Evolutionary conservation across 1,139 yeast species (phyloP), one percentile per base, ranked within the genome.

Genomic region (Debaryomycetaceae sp.): DNA sequence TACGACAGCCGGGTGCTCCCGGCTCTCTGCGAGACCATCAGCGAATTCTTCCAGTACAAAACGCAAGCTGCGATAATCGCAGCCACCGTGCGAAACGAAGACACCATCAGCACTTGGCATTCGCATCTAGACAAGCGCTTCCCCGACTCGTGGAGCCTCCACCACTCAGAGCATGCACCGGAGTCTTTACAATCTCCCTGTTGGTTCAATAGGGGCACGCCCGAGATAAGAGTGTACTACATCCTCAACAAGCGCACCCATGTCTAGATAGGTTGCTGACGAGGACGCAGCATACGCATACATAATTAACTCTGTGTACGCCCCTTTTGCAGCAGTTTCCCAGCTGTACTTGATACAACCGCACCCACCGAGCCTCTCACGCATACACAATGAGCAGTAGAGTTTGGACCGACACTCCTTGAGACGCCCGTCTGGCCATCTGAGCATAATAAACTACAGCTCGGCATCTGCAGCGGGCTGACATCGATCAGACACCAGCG

Each of bases 51-150:
- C 38, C 49, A 47, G 0, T 47, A 45, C 5, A 72, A 73, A 5
- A 55, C 68, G 23, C 53, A 61, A 7, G 44, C 49, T 29, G 78
- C 79, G 3, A 53, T 77, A n/a, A 71, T 87, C 17, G 82, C 95
- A 0, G 93, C 95, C 2, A 86, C 97, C 0, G 72, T 85, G 6
- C 66, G 97, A 45, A 87, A 85, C 49, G 70, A 64, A 36, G 72
- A 66, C 2, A 89, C 96, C 0, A 65, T 81, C 1, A 50, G 51
- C 0, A 69, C 59, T 2, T 87, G 90, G 78, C 83, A 83, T 48
- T 37, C 52, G 1, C 61, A 63, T 37, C 62, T 86, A 14, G 43
- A 40, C 1, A 43, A 47, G 1, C 49, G 61, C 51, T 68, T 72
- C 45, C 56, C 54, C 0, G 45, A 72, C 33, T 36, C 43, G 0